phyloP scores from a whole-genome alignment of 1,139 yeast genomes.

The Saccharomyces uvarum region DNA sequence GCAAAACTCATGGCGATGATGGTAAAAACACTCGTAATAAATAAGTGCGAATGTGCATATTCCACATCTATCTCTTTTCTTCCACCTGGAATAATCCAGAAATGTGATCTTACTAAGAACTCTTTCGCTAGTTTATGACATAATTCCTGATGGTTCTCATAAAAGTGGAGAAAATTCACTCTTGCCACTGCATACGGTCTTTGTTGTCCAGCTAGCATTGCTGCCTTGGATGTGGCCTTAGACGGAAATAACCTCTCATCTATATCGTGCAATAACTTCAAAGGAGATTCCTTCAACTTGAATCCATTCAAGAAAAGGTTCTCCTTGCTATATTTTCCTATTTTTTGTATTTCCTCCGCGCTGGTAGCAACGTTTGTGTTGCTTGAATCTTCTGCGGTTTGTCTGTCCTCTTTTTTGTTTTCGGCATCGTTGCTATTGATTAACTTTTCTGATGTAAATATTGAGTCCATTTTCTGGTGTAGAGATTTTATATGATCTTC shows the following conservation, averaged over 20 bases:
- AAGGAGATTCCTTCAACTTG: slow-evolving; percentile 33
- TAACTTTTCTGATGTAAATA: background rate
- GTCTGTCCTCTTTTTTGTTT: background rate
- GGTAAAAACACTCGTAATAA: slow-evolving; percentile 44
- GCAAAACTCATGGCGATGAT: slow-evolving; percentile 45
- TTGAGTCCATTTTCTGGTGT: slow-evolving; percentile 4
- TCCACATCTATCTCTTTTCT: slow-evolving; percentile 37
- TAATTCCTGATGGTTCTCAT: slow-evolving; percentile 33
- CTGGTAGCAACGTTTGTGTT: background rate
- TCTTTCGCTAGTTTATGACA: slow-evolving; percentile 38
- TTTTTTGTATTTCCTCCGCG: background rate
- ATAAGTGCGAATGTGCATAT: slow-evolving; percentile 41
- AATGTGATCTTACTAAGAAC: slow-evolving; percentile 42
- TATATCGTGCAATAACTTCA: slow-evolving; percentile 37
- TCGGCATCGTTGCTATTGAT: background rate
- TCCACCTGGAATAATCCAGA: slow-evolving; percentile 51
- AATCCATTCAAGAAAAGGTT: slow-evolving; percentile 13
- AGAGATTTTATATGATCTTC: background rate
- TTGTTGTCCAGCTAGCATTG: slow-evolving; percentile 32
- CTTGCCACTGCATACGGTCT: slow-evolving; percentile 33
- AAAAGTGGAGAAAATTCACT: slow-evolving; percentile 37
- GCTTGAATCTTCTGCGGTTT: background rate
- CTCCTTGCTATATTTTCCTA: slow-evolving; percentile 1
- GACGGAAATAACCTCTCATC: slow-evolving; percentile 37
- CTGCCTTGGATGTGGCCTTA: slow-evolving; percentile 22